These are phyloP conservation scores for Agaricus subrufescens DNA, from an alignment of 768 basidiomycete genomes.

Conservation along the genomic window DNA sequence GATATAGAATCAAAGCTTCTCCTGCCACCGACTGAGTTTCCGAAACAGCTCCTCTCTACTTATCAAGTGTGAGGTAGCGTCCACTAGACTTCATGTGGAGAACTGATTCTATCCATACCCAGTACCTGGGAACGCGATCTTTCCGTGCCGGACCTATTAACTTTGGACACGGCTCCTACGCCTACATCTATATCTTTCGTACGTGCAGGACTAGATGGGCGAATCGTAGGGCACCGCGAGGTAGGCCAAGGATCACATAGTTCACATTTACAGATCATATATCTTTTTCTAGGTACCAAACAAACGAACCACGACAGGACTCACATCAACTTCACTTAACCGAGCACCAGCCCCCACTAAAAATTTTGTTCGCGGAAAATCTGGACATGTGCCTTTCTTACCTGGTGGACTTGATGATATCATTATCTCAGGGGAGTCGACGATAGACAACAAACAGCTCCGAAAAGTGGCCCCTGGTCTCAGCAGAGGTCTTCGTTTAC, in stretches of 20 bases:
- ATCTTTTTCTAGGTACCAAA: constrained; percentile 43
- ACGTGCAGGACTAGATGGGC: constrained; percentile 75
- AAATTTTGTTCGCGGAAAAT: constrained; percentile 91
- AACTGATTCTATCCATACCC: constrained; percentile 13
- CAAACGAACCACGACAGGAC: constrained; percentile 55
- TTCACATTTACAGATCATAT: not conserved
- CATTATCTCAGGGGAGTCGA: constrained; percentile 20
- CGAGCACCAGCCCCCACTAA: constrained; percentile 76
- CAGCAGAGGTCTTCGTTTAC: constrained; percentile 69
- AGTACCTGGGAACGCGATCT: constrained; percentile 73
- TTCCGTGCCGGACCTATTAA: constrained; percentile 59
- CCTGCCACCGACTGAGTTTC: constrained; percentile 61
- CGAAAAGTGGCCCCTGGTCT: constrained; percentile 81
- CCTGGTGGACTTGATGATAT: constrained; percentile 88
- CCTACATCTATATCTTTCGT: constrained; percentile 72
- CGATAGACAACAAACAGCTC: constrained; percentile 39
- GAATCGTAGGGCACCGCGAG: constrained; percentile 78
- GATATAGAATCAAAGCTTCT: constrained; percentile 76
- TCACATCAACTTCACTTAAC: constrained; percentile 81
- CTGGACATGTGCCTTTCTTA: constrained; percentile 88
- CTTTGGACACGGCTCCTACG: constrained; percentile 63
- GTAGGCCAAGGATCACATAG: constrained; percentile 30
- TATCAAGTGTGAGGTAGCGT: constrained; percentile 75
- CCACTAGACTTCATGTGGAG: constrained; percentile 3
- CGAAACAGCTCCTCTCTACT: constrained; percentile 65